Conservation (phyloP, 1,139 yeast species). For the Hansenula lynferdii region DNA sequence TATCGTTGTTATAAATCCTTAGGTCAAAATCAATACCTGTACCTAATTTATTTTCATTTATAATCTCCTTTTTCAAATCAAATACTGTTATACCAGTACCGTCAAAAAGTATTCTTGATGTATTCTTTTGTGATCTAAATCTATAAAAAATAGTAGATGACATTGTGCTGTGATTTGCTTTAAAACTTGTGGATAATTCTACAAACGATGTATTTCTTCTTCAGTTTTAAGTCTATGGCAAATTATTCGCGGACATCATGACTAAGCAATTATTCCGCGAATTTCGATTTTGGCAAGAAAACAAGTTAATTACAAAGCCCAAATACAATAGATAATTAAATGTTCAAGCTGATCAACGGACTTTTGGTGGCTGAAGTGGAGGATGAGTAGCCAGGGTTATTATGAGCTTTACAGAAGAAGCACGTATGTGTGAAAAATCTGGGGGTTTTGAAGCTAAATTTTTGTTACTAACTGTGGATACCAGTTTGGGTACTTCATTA, state of each 20-base stretch:
- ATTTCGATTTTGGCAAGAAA: too few species aligned
- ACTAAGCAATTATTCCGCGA: too few species aligned
- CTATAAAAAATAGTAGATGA: slow-evolving; percentile 86
- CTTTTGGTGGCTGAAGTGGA: too few species aligned
- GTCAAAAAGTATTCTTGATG: slow-evolving; percentile 80
- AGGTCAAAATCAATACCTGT: slow-evolving; percentile 84
- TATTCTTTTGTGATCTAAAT: slow-evolving; percentile 80
- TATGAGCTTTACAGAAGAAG: slow-evolving; percentile 92
- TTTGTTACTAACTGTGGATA: too few species aligned
- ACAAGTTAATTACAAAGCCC: too few species aligned
- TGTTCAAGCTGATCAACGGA: too few species aligned
- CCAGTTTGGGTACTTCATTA: slow-evolving; percentile 56
- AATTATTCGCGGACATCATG: too few species aligned
- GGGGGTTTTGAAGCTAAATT: too few species aligned
- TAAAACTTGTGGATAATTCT: too few species aligned
- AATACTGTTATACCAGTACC: slow-evolving; percentile 96
- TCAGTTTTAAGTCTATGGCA: too few species aligned
- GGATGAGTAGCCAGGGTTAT: slow-evolving; percentile 66
- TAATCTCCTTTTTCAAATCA: slow-evolving; percentile 88
- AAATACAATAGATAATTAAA: too few species aligned
- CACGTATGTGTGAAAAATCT: slow-evolving; percentile 44
- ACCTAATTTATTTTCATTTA: slow-evolving; percentile 74
- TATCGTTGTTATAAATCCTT: slow-evolving; percentile 69
- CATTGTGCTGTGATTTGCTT: slow-evolving; percentile 42
- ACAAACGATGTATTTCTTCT: too few species aligned